Percentiles rank a stretch among this genome's conserved stretches.
Conservation (phyloP, 2,329 filamentous ascomycete genomes). For the Trichoderma sp. region DNA sequence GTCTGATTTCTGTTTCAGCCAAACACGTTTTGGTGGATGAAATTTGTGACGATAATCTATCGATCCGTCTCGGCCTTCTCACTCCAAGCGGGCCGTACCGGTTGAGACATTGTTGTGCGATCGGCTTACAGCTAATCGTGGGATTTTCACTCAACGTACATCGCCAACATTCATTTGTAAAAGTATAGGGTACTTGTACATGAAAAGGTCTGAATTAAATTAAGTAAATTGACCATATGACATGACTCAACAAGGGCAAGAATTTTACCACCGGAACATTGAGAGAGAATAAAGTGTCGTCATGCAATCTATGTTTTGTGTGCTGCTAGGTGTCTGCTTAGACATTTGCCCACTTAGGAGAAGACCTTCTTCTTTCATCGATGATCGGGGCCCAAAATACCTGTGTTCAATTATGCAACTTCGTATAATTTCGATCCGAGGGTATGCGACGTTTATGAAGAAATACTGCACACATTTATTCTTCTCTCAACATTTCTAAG, state of each 20-base stretch:
- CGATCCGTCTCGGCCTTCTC: neutral
- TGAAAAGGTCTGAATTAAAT: neutral
- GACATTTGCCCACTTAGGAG: neutral
- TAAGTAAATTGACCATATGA: neutral
- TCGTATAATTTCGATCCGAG: neutral
- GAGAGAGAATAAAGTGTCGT: neutral
- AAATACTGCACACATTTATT: neutral
- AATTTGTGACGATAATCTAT: neutral
- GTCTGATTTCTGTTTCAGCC: neutral
- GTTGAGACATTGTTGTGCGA: neutral
- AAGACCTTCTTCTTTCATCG: neutral
- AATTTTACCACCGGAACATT: neutral
- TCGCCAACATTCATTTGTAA: neutral
- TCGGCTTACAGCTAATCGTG: neutral
- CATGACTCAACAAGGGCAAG: neutral
- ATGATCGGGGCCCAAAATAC: neutral
- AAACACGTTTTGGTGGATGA: neutral
- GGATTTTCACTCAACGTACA: too few species aligned
- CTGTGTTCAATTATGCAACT: neutral
- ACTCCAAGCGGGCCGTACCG: neutral
- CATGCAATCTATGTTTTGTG: neutral
- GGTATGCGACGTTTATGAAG: neutral
- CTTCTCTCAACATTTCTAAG: neutral
- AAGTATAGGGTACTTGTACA: neutral
- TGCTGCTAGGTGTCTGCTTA: neutral